Evolutionary conservation across 2,329 filamentous ascomycete species (phyloP), one percentile per base, ranked within the genome.

Genomic region (Colletotrichum tropicicola): DNA sequence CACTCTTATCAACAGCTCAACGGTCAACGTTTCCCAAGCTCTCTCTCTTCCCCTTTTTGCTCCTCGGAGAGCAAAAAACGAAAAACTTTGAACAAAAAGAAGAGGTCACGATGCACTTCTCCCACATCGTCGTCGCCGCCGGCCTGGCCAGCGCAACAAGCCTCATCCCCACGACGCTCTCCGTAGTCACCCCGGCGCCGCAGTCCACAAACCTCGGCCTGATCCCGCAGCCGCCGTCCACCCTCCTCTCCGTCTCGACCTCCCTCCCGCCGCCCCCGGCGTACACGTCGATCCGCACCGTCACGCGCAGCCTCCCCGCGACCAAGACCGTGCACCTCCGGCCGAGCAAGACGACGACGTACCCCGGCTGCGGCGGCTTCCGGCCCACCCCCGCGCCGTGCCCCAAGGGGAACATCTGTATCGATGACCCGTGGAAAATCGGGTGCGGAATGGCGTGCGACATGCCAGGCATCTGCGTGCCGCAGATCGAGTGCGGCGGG

Each of bases 391-490:
- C 76, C 6, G 52, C 61, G 1, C 47, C 60, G 0, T 79, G 77
- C 68, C 61, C 68, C 28, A 59, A 60, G 17, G 67, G 68, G 10
- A 68, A 67, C 3, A 58, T 66, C 2, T 80, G 78, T 55, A 61
- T 71, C 13, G 71, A 79, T 59, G 77, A 80, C 25, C 77, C 78
- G 10, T 73, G 77, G 37, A 48, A 30, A 5, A 9, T 70, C 68
- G 28, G 63, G 23, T 79, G 77, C 43, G 77, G 77, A 7, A 68
- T 77, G 71, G 73, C 77, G 4, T 79, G 77, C 56, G 77, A 79
- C 43, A 54, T 19, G 6, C 73, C 73, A 0, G 77, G 77, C 2
- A 77, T 79, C 23, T 79, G 74, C 45, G 67, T 76, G 1, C 47
- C 66, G 6, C 57, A 56, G 2, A 55, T 47, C 1, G 39, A 28